phyloP scores from a whole-genome alignment of 2,329 filamentous ascomycete species.

The Zasmidium cellare region DNA sequence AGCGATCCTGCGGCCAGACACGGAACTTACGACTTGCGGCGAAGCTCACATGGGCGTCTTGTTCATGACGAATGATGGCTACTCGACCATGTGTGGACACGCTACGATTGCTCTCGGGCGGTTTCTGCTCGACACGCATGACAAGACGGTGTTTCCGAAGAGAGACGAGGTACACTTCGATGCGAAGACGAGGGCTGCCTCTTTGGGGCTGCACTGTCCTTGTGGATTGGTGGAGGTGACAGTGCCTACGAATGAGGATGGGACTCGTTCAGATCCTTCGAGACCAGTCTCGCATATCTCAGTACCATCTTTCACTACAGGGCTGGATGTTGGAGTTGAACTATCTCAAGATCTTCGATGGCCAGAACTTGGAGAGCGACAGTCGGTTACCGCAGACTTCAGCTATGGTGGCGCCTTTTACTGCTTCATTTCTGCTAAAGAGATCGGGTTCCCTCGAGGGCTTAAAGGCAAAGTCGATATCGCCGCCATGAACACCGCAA shows the following conservation, averaged over 20 bases:
- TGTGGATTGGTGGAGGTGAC: slow-evolving; percentile 45
- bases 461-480: slow-evolving; percentile 32
- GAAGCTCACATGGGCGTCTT: slow-evolving; percentile 51
- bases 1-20: slow-evolving; percentile 45
- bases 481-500: slow-evolving; percentile 33
- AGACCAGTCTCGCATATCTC: slow-evolving; percentile 44
- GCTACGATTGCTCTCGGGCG: slow-evolving; percentile 51
- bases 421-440: slow-evolving; percentile 37
- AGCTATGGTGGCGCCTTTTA: slow-evolving; percentile 50
- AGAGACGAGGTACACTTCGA: slow-evolving; percentile 36
- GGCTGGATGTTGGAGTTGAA: slow-evolving; percentile 31
- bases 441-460: slow-evolving; percentile 41
- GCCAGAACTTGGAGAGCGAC: slow-evolving; percentile 37
- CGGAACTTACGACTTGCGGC: slow-evolving; percentile 37
- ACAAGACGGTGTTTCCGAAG: slow-evolving; percentile 41
- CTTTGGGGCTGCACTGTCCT: slow-evolving; percentile 45
- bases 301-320: slow-evolving; percentile 44
- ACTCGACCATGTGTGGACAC: slow-evolving; percentile 55
- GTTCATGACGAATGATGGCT: slow-evolving; percentile 51
- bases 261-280: slow-evolving; percentile 37
- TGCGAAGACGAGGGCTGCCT: slow-evolving; percentile 22
- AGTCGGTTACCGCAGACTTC: slow-evolving; percentile 36
- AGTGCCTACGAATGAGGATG: slow-evolving; percentile 38
- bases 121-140: slow-evolving; percentile 38
- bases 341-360: slow-evolving; percentile 37